Base-by-base conservation (phyloP, 768 basidiomycete species). In the Amylocystis lapponica region DNA sequence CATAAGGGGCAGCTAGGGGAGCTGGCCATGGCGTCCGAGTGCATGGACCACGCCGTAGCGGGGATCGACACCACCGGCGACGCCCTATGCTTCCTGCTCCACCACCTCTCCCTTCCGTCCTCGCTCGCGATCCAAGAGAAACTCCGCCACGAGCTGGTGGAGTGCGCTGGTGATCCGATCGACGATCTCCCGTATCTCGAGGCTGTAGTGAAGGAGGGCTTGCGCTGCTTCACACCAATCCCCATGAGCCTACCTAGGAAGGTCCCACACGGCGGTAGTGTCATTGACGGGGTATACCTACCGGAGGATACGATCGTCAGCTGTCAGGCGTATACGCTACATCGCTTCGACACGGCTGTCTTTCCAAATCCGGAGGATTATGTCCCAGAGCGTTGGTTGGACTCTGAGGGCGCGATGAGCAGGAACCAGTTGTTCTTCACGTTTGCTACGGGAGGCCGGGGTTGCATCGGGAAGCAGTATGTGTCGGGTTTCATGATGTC, bases 361-460 rank as follows among this genome's bases (percentile, higher is more conserved):
- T 99, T 89, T 72, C 86, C 89, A 25, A 77, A 92, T 30, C 94
- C 95, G 10, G 87, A 93, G 25, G 61, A 64, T 36, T 83, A 96
- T 64, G 47, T 70, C 8, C 96, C 96, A 3, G 94, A 97, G 59
- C 82, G 96, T 42, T 99, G 93, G 93, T 71, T 99, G 38, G 86
- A 94, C 54, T 71, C 80, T 16, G 64, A 79, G 17, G 76, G 80
- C 47, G 66, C 72, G 31, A 84, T 86, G 59, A 91, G 94, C 30
- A 83, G 89, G 65, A 95, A 98, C 66, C 98, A 90, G 62, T 79
- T 98, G 47, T 89, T 97, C 27, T 98, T 92, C 62, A 94, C 54
- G 21, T 55, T 55, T 39, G 42, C 43, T 2, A 45, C 54, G 16
- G 54, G 54, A 2, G 54, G 54, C 13, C 27, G 54, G n/a, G 51